Evolutionary conservation across 179 eudicot genomes (phyloP).

Genomic region (Corrigiola litoralis): DNA sequence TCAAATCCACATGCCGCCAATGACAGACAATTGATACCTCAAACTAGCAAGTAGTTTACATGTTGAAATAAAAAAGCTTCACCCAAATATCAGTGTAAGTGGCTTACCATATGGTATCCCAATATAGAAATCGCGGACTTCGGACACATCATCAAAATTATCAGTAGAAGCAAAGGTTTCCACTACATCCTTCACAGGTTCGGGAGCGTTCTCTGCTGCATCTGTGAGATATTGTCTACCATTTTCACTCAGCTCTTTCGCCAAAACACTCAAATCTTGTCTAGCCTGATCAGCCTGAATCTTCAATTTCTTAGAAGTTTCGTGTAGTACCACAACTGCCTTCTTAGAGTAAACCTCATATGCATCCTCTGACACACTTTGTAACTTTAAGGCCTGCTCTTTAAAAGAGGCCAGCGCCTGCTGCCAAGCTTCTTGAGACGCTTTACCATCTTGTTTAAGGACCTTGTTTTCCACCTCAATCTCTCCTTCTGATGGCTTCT

Average conservation of each 20-base stretch:
- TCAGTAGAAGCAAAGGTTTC: slow-evolving; percentile 73
- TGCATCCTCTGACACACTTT: slow-evolving; percentile 79
- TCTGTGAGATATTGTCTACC: slow-evolving; percentile 55
- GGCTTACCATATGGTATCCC: slow-evolving; percentile 93
- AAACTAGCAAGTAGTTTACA: background rate
- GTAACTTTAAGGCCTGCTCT: slow-evolving; percentile 78
- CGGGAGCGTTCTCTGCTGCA: slow-evolving; percentile 81
- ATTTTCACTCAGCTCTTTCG: slow-evolving; percentile 66
- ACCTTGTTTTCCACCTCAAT: slow-evolving; percentile 43
- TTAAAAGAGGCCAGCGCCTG: slow-evolving; percentile 65
- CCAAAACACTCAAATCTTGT: slow-evolving; percentile 53
- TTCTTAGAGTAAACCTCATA: slow-evolving; percentile 72
- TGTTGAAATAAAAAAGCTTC: background rate
- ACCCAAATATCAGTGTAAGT: slow-evolving; percentile 4
- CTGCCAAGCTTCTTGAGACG: slow-evolving; percentile 79
- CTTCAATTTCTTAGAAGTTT: slow-evolving; percentile 67
- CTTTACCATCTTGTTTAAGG: slow-evolving; percentile 40
- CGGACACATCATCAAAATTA: slow-evolving; percentile 57
- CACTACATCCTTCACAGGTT: slow-evolving; percentile 85
- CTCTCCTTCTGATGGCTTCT: slow-evolving; percentile 49
- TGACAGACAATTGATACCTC: too few species aligned
- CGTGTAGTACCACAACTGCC: slow-evolving; percentile 56
- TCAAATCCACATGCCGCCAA: too few species aligned
- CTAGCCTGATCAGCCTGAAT: slow-evolving; percentile 86
- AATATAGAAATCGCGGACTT: slow-evolving; percentile 74